Conservation (phyloP, 768 basidiomycete genomes). For the Tulasnella sp. region DNA sequence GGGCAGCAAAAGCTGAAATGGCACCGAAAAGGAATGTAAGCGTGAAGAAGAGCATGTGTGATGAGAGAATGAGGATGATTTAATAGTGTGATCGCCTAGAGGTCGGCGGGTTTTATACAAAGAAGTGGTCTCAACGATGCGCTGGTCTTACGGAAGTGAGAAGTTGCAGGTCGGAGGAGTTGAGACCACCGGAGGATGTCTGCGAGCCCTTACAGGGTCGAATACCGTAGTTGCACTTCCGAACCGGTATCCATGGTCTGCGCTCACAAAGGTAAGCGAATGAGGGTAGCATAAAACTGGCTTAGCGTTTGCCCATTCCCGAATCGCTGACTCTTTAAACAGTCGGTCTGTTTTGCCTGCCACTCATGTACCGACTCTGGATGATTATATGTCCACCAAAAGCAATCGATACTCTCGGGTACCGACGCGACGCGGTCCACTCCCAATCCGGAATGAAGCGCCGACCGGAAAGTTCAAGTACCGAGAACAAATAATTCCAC, state of each 20-base stretch:
- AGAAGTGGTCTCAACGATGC: not conserved
- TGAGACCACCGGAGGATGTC: not conserved
- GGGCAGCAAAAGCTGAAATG: constrained; percentile 18
- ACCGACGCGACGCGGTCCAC: not conserved
- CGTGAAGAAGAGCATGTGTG: not conserved
- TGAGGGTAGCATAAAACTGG: too few species aligned
- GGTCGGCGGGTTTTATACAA: not conserved
- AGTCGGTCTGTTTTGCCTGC: not conserved
- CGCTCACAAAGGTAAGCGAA: not conserved
- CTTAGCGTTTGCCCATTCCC: not conserved
- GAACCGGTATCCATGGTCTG: not conserved
- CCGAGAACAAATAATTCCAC: not conserved
- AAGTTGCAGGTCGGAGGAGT: not conserved
- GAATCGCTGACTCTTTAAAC: not conserved
- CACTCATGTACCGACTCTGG: not conserved
- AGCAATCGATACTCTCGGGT: not conserved
- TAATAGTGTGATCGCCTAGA: not conserved
- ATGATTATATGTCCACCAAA: not conserved
- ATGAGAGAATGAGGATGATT: not conserved
- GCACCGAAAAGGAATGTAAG: constrained; percentile 16
- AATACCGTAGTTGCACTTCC: not conserved
- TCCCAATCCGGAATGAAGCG: not conserved
- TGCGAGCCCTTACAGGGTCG: not conserved
- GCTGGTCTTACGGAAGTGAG: not conserved
- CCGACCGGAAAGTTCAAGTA: not conserved